phyloP scores from a whole-genome alignment of 768 basidiomycete species.

The Lactarius tabidus region DNA sequence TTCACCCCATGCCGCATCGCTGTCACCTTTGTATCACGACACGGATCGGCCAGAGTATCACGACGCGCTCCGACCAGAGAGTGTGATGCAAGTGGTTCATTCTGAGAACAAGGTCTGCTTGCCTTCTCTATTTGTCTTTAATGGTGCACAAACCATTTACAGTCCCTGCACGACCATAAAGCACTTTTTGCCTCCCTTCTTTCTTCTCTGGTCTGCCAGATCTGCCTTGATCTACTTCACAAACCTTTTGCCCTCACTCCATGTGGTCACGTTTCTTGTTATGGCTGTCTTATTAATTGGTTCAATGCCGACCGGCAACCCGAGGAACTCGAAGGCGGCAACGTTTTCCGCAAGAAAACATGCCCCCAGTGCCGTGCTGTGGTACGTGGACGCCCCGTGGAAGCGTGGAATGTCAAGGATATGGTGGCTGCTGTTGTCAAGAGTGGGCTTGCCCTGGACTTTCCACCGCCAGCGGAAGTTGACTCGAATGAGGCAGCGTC shows the following conservation, averaged over 20 bases:
- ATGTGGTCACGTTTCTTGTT: conserved; percentile 71
- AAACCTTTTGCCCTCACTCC: conserved; percentile 71
- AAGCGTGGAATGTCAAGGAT: conserved; percentile 47
- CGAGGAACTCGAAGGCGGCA: conserved; percentile 2
- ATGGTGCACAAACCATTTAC: neutral
- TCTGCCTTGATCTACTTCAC: conserved; percentile 71
- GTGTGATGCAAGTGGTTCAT: neutral
- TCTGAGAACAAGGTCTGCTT: conserved; percentile 13
- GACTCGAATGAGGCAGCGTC: conserved; percentile 28
- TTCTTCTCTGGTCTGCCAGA: conserved; percentile 68
- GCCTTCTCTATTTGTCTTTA: neutral
- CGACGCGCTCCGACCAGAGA: neutral
- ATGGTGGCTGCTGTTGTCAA: conserved; percentile 45
- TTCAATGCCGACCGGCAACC: conserved; percentile 45
- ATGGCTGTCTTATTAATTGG: conserved; percentile 71
- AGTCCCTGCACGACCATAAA: conserved; percentile 42
- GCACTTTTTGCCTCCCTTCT: conserved; percentile 50
- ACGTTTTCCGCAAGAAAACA: conserved; percentile 36
- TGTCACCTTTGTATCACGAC: neutral
- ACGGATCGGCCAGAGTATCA: neutral
- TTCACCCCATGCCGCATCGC: neutral
- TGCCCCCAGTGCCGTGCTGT: conserved; percentile 45
- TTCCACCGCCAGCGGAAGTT: conserved; percentile 13
- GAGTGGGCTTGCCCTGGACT: conserved; percentile 45
- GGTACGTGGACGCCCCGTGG: conserved; percentile 43